phyloP scores from a whole-genome alignment of 495 filamentous ascomycete species.

The Penicillium canescens region DNA sequence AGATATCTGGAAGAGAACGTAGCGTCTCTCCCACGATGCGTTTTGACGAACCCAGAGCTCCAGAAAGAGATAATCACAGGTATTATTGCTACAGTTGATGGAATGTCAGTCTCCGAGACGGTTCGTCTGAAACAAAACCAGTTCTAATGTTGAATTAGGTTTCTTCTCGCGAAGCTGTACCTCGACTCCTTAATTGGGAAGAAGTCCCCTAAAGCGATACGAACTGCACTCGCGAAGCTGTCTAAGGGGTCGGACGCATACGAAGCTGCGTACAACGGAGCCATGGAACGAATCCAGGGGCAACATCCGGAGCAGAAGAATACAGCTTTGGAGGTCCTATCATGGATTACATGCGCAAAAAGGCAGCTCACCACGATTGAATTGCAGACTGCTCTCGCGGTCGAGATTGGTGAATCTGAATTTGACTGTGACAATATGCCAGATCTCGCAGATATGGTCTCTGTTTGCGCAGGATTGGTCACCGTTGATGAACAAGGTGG shows the following conservation, averaged over 20 bases:
- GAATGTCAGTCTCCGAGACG: too few relatives aligned
- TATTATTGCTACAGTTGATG: too few relatives aligned
- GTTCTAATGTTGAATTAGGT: too few relatives aligned
- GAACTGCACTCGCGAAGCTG: too few relatives aligned
- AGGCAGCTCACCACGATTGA: constrained; percentile 42
- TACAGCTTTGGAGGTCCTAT: constrained; percentile 28
- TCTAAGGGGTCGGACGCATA: not conserved
- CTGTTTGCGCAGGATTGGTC: constrained; percentile 54
- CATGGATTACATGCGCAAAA: constrained; percentile 35
- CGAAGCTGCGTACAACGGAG: constrained; percentile 20
- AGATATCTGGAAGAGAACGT: too few relatives aligned
- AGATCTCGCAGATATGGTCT: constrained; percentile 38
- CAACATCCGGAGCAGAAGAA: constrained; percentile 35
- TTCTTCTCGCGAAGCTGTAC: too few relatives aligned
- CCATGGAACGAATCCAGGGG: constrained; percentile 23
- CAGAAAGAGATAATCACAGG: too few relatives aligned
- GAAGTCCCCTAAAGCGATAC: too few relatives aligned
- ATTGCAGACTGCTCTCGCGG: constrained; percentile 49
- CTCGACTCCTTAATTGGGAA: too few relatives aligned
- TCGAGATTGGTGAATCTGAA: constrained; percentile 23
- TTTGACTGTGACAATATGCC: constrained; percentile 45
- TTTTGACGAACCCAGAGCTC: too few relatives aligned
- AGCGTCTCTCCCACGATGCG: too few relatives aligned
- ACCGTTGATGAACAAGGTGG: constrained; percentile 43
- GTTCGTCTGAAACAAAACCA: too few relatives aligned